Percentiles rank a stretch among this genome's conserved stretches.
Evolutionary conservation across 192 early-diverging fungal species (phyloP).

Genomic region (Umbelopsis sp.): DNA sequence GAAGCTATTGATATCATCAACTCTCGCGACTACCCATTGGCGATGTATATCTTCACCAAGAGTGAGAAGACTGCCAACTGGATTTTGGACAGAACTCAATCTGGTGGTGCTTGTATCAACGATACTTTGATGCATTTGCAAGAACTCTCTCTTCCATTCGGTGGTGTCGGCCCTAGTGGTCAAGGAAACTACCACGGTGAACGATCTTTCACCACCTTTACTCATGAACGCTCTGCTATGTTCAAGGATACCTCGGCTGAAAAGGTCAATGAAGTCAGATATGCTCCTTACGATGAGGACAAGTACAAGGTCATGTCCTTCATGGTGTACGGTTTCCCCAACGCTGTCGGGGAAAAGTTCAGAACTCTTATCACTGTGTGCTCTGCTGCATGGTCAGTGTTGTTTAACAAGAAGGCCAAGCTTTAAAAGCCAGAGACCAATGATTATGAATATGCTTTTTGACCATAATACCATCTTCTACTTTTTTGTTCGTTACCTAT

Average conservation of each 20-base stretch:
- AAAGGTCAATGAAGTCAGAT: conserved; percentile 33
- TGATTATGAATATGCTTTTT: not conserved
- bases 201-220: conserved; percentile 71
- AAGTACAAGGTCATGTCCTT: conserved; percentile 22
- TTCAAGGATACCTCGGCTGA: conserved; percentile 42
- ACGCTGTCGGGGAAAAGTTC: conserved; percentile 9
- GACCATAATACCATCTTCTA: not conserved
- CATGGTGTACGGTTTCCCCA: conserved; percentile 26
- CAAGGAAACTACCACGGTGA: conserved; percentile 79
- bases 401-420: conserved; percentile 21
- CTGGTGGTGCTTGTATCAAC: conserved; percentile 74
- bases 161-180: conserved; percentile 79
- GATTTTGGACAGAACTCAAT: conserved; percentile 50
- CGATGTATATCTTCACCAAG: conserved; percentile 37
- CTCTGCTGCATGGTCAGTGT: conserved; percentile 4
- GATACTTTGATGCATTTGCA: conserved; percentile 68
- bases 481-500: not conserved
- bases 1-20: conserved; percentile 41
- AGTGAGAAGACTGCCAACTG: conserved; percentile 24
- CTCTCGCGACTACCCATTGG: conserved; percentile 27
- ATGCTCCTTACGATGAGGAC: conserved; percentile 40
- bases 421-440: not conserved
- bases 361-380: conserved; percentile 13
- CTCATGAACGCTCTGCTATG: conserved; percentile 67
- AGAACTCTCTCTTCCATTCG: conserved; percentile 68